Conservation (phyloP, 148 eudicot genomes). For the Spergularia bocconei region DNA sequence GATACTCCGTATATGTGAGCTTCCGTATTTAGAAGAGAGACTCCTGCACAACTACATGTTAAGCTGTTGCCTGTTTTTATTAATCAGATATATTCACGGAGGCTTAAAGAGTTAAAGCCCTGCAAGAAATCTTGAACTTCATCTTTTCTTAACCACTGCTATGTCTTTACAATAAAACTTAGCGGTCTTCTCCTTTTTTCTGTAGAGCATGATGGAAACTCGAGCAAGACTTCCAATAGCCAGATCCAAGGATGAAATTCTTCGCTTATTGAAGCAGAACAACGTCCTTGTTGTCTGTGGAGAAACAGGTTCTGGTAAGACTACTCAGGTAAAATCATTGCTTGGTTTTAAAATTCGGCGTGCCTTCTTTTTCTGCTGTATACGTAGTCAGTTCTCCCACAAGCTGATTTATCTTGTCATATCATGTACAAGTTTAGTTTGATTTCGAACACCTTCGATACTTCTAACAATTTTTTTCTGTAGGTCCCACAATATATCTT, state of each 20-base stretch:
- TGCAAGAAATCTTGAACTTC: not conserved
- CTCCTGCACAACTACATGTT: not conserved
- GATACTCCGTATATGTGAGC: not conserved
- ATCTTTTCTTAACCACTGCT: not conserved
- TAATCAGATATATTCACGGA: not conserved
- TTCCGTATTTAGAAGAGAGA: not conserved
- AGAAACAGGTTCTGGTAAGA: constrained; percentile 98
- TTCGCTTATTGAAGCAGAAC: constrained; percentile 56
- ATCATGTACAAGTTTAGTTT: not conserved
- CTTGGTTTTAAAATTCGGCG: not conserved
- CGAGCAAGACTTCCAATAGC: constrained; percentile 89
- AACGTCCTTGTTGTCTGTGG: constrained; percentile 87
- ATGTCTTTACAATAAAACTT: constrained; percentile 1
- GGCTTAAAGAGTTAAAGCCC: not conserved
- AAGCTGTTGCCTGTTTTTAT: not conserved
- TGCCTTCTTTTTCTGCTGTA: not conserved
- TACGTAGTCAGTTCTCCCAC: not conserved
- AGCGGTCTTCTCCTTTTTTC: constrained; percentile 5
- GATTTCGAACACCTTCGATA: not conserved
- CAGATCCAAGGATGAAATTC: constrained; percentile 62
- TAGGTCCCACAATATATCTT: constrained; percentile 95
- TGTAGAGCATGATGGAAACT: constrained; percentile 69
- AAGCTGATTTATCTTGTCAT: constrained; percentile 7
- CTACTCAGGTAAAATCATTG: constrained; percentile 68
- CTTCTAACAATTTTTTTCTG: constrained; percentile 28